Percentiles rank a stretch among this genome's conserved stretches.
phyloP scores from a whole-genome alignment of 2,329 filamentous ascomycete genomes.

The Chaetoscypha palmicola region DNA sequence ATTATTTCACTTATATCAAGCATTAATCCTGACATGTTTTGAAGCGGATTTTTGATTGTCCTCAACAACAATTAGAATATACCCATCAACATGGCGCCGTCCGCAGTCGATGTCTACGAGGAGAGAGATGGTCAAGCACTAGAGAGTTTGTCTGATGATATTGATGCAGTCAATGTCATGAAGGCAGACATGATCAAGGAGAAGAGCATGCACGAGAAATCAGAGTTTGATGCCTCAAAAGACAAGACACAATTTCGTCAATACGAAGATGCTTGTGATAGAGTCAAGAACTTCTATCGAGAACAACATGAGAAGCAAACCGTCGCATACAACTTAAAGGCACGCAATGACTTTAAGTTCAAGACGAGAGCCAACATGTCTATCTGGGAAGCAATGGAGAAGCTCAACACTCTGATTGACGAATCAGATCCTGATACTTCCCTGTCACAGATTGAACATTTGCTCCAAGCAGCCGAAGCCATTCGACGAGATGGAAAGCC shows the following conservation, averaged over 20 bases:
- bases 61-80: too few relatives aligned
- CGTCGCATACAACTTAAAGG: constrained; percentile 76
- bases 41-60: too few relatives aligned
- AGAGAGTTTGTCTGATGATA: constrained; percentile 40
- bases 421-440: constrained; percentile 86
- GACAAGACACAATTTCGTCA: constrained; percentile 77
- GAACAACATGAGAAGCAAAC: constrained; percentile 68
- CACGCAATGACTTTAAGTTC: constrained; percentile 63
- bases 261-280: constrained; percentile 75
- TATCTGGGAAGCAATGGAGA: constrained; percentile 88
- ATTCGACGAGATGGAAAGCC: constrained; percentile 80
- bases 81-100: constrained; percentile 23
- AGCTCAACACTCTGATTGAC: constrained; percentile 84
- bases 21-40: too few relatives aligned
- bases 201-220: constrained; percentile 44
- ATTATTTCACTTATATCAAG: too few relatives aligned
- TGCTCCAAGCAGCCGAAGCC: constrained; percentile 82
- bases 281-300: constrained; percentile 80
- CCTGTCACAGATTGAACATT: constrained; percentile 82
- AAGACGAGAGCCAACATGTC: constrained; percentile 65
- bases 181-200: constrained; percentile 35
- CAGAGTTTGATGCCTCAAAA: constrained; percentile 66
- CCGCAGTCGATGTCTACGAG: constrained; percentile 16
- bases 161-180: constrained; percentile 49
- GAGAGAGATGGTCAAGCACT: constrained; percentile 30